Base-by-base conservation (phyloP, 768 basidiomycete genomes). In the Agaricus subrufescens region DNA sequence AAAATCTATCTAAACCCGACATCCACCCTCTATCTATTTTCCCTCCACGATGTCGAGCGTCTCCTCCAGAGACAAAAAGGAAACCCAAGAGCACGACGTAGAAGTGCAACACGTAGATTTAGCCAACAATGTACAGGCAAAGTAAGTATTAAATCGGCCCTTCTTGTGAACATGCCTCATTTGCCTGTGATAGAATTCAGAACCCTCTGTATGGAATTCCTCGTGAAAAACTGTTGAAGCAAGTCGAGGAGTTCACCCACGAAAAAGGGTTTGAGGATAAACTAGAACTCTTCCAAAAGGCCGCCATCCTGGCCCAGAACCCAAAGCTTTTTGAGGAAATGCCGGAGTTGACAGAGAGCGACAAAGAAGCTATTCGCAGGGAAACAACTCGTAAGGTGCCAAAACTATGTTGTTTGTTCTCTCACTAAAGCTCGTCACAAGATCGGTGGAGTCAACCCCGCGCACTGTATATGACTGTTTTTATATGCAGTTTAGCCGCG, bases 231-330 rank as follows among this genome's bases (percentile, higher is more conserved):
- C 79, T 93, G 50, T 69, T 87, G 61, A 66, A 73, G 1, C 78
- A 84, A 52, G 87, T 85, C 30, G 80, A 83, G 46, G 66, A 70
- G 8, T 94, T 92, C 62, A 80, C 83, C 0, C 72, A 69, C 54
- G 76, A 77, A 54, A 69, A 75, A 46, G 78, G 72, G 5, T 66
- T 80, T 52, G 72, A 73, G 8, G 78, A 82, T 44, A 73, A 78
- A 23, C 61, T 72, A 2, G 47, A 70, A 2, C 60, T 80, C 9
- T 77, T 92, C 59, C 72, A 78, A 63, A 90, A 87, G 70, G 89
- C 83, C 19, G 91, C 91, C 0, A 71, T 91, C 8, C 63, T 91
- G 23, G 89, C 90, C 1, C 89, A 91, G 64, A 80, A 82, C 56
- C 84, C 87, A 0, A 65, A 64, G 63, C 57, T 71, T 55, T 85